Evolutionary conservation across 202 grass and related monocot species (phyloP).

Genomic region (Saccharum hybrid): DNA sequence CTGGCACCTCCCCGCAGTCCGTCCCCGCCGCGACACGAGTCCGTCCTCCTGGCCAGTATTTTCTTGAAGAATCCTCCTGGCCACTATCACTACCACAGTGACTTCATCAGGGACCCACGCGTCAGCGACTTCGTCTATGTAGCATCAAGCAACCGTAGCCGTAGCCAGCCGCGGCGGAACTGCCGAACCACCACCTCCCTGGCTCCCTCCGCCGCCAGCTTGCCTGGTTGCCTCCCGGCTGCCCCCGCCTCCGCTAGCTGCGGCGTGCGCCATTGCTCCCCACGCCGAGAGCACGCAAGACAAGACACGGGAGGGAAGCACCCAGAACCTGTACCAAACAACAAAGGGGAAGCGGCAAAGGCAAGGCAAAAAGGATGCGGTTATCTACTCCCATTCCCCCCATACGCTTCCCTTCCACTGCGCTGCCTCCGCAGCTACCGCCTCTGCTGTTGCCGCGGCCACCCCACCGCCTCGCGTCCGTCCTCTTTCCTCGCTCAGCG

Average conservation of each 20-base stretch:
- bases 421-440: not conserved
- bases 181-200: not conserved
- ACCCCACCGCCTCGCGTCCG: slow-evolving; percentile 5
- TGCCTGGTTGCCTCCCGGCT: not conserved
- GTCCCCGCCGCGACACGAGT: not conserved
- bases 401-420: slow-evolving; percentile 28
- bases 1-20: too few relatives aligned
- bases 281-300: not conserved
- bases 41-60: too few relatives aligned
- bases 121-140: not conserved
- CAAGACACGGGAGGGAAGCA: not conserved
- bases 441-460: slow-evolving; percentile 17
- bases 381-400: slow-evolving; percentile 24
- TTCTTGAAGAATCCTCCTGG: too few relatives aligned
- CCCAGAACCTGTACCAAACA: not conserved
- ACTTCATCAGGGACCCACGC: not conserved
- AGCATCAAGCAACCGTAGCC: not conserved
- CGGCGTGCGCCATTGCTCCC: slow-evolving; percentile 43
- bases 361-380: slow-evolving; percentile 1
- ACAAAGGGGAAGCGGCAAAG: slow-evolving; percentile 3
- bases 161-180: not conserved
- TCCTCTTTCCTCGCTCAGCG: not conserved
- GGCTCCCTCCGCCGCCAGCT: not conserved
- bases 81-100: not conserved
- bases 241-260: too few relatives aligned